Conservation (phyloP, 495 filamentous ascomycete genomes). For the Neohortaea acidophila region DNA sequence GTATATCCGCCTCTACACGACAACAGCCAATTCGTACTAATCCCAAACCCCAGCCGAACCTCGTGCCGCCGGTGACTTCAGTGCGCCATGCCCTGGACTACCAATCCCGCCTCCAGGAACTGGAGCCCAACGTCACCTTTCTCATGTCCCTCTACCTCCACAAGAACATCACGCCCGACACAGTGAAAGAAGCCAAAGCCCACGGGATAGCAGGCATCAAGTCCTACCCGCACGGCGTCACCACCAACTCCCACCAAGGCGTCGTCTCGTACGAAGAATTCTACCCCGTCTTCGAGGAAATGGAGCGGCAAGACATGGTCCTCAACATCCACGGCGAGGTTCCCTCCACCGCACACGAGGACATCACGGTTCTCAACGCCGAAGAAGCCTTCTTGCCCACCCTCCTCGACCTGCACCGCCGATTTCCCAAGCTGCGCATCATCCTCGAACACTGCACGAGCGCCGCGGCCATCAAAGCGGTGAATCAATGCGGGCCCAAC, state of each 20-base stretch:
- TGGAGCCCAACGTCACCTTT: slow-evolving; percentile 61
- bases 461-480: slow-evolving; percentile 62
- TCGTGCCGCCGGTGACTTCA: slow-evolving; percentile 60
- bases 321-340: slow-evolving; percentile 50
- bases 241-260: slow-evolving; percentile 72
- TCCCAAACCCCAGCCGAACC: slow-evolving; percentile 40
- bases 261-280: slow-evolving; percentile 57
- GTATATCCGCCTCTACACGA: slow-evolving; percentile 23
- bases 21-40: slow-evolving; percentile 22
- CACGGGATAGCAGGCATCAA: slow-evolving; percentile 52
- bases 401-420: slow-evolving; percentile 49
- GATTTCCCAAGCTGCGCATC: slow-evolving; percentile 69
- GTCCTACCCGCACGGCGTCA: slow-evolving; percentile 43
- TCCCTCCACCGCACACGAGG: slow-evolving; percentile 30
- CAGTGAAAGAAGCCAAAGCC: slow-evolving; percentile 55
- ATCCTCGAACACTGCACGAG: slow-evolving; percentile 75
- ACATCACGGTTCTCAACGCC: slow-evolving; percentile 58
- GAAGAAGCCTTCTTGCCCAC: slow-evolving; percentile 72
- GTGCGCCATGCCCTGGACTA: slow-evolving; percentile 65
- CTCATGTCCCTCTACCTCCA: slow-evolving; percentile 86
- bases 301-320: slow-evolving; percentile 50
- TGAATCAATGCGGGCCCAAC: slow-evolving; percentile 56
- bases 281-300: slow-evolving; percentile 67
- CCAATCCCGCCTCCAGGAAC: slow-evolving; percentile 44
- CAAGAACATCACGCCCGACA: slow-evolving; percentile 58